Evolutionary conservation across 2,329 filamentous ascomycete species (phyloP).

Genomic region (Ceratocystis eucalypticola): DNA sequence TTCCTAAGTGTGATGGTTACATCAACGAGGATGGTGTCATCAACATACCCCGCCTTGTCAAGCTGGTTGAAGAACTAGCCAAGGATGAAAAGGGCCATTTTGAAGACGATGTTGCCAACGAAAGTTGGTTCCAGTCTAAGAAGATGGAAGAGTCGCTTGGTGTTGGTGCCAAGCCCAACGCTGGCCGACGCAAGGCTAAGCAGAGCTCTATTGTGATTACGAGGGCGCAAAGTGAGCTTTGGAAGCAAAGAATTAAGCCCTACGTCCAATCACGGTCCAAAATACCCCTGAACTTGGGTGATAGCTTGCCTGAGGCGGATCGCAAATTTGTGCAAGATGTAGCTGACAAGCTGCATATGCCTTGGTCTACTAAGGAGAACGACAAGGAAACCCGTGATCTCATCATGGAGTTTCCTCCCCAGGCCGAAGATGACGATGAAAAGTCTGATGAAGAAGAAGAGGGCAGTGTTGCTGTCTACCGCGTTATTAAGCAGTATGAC

Average conservation of each 20-base stretch:
- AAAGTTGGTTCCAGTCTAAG: conserved; percentile 63
- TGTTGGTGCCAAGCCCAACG: conserved; percentile 36
- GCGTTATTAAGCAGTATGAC: conserved; percentile 82
- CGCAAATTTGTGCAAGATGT: conserved; percentile 87
- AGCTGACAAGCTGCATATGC: conserved; percentile 47
- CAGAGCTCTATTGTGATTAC: conserved; percentile 60
- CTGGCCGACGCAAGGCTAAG: conserved; percentile 28
- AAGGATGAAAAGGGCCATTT: conserved; percentile 89
- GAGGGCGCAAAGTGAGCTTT: conserved; percentile 66
- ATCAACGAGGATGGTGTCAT: conserved; percentile 93
- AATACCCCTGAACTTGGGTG: conserved; percentile 58
- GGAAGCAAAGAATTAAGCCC: conserved; percentile 64
- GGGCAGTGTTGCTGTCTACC: conserved; percentile 70
- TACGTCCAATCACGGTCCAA: conserved; percentile 60
- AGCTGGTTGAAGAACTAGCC: conserved; percentile 69
- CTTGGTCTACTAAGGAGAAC: conserved; percentile 45
- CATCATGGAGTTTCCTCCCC: conserved; percentile 36
- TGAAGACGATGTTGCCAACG: conserved; percentile 75
- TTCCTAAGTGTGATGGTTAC: conserved; percentile 81
- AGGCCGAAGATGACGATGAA: conserved; percentile 42
- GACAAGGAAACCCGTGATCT: conserved; percentile 42
- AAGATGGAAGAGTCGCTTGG: conserved; percentile 43
- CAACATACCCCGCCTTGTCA: conserved; percentile 64
- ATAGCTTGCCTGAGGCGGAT: conserved; percentile 63
- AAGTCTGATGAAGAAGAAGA: conserved; percentile 58